A percentile compares a stretch with the other conserved stretches of the same genome.
Conservation (phyloP, 768 basidiomycete genomes). For the Daedaleopsis nitida region DNA sequence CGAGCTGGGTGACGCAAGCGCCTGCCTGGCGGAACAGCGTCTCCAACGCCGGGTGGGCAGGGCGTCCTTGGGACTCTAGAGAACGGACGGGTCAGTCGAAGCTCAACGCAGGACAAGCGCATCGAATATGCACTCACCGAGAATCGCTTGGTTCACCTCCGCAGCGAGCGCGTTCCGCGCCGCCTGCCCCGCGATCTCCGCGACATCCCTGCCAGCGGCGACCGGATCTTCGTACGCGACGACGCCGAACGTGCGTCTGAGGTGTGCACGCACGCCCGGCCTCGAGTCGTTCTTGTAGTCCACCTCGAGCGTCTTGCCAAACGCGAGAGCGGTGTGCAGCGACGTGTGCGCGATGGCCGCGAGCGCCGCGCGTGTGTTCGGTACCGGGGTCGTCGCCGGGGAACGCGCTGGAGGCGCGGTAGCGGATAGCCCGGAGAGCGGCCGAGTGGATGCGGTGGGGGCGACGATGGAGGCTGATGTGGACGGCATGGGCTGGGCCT, state of each 20-base stretch:
- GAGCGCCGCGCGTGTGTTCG: conserved; percentile 12
- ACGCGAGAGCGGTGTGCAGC: conserved; percentile 66
- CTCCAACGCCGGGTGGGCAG: conserved; percentile 71
- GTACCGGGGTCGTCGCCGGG: conserved; percentile 24
- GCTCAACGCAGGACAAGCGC: background rate
- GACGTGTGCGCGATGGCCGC: conserved; percentile 45
- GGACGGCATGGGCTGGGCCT: conserved; percentile 25
- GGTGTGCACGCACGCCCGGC: conserved; percentile 62
- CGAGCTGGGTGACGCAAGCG: conserved; percentile 71
- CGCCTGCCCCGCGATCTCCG: conserved; percentile 68
- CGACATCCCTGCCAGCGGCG: conserved; percentile 63
- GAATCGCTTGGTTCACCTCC: conserved; percentile 80
- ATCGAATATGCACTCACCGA: conserved; percentile 49
- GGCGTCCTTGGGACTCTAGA: conserved; percentile 84
- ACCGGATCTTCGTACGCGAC: conserved; percentile 79
- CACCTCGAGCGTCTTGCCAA: conserved; percentile 69
- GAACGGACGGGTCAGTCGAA: background rate
- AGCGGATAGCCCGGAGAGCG: conserved; percentile 1
- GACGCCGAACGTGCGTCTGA: conserved; percentile 76
- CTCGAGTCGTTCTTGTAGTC: conserved; percentile 68
- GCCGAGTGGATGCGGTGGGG: conserved; percentile 31
- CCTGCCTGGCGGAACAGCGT: conserved; percentile 75
- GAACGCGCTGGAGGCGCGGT: conserved; percentile 22
- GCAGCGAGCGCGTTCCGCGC: conserved; percentile 68
- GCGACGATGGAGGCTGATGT: conserved; percentile 2